Evolutionary conservation across 1,284 basidiomycete species (phyloP).

Genomic region (Tilletiopsis washingtonensis): DNA sequence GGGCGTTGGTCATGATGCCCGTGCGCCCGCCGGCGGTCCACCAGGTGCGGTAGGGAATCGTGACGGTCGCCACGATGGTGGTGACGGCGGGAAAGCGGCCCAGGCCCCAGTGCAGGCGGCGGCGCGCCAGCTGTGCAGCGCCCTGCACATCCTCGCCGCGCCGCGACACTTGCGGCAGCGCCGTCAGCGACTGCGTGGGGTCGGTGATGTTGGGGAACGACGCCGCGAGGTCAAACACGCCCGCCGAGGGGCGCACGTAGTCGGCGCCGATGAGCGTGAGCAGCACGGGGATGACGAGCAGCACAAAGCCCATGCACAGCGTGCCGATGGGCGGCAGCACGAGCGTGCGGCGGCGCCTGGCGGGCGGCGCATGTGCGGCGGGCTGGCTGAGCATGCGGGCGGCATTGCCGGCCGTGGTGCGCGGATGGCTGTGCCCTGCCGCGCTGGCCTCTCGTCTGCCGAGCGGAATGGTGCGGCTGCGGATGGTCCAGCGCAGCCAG

Average conservation of each 20-base stretch:
- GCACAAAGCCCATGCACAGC: slow-evolving; percentile 27
- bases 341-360: slow-evolving; percentile 20
- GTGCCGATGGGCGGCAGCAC: slow-evolving; percentile 33
- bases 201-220: slow-evolving; percentile 20
- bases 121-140: neutral
- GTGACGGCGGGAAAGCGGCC: slow-evolving; percentile 29
- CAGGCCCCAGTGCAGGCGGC: slow-evolving; percentile 33
- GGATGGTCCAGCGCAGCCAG: slow-evolving; percentile 39
- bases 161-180: neutral
- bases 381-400: neutral
- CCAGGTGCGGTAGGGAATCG: slow-evolving; percentile 62
- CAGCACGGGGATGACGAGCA: slow-evolving; percentile 30
- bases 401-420: neutral
- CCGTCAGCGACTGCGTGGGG: slow-evolving; percentile 1
- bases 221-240: slow-evolving; percentile 33
- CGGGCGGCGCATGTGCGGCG: neutral
- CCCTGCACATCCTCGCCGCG: too few species aligned
- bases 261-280: slow-evolving; percentile 60
- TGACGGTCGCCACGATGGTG: slow-evolving; percentile 52
- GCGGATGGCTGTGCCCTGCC: too few species aligned
- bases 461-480: slow-evolving; percentile 28
- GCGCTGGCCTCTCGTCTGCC: slow-evolving; percentile 13
- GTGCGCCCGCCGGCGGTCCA: slow-evolving; percentile 70
- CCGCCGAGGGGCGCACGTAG: slow-evolving; percentile 59
- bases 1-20: slow-evolving; percentile 68